These are phyloP conservation scores for Penicillium aurantiogriseum DNA, from an alignment of 2,329 filamentous ascomycete species.

Conservation along the genomic window DNA sequence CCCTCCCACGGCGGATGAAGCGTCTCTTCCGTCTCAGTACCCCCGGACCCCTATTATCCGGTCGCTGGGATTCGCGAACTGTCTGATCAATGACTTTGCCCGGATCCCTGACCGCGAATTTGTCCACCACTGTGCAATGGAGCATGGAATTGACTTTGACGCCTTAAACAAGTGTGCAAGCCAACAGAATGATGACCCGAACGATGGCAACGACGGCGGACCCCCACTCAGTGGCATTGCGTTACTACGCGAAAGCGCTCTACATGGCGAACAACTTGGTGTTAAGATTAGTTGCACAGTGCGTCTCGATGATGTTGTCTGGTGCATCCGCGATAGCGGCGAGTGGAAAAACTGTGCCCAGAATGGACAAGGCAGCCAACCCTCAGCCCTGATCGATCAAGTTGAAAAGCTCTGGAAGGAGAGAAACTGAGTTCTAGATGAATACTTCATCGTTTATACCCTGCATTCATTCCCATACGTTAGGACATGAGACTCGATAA, in stretches of 20 bases:
- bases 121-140: conserved; percentile 81
- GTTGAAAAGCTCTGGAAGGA: conserved; percentile 67
- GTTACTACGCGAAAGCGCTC: conserved; percentile 46
- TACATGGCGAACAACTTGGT: conserved; percentile 58
- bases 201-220: conserved; percentile 55
- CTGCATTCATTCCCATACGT: background rate
- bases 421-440: conserved; percentile 16
- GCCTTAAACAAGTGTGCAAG: conserved; percentile 79
- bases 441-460: background rate
- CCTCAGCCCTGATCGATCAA: conserved; percentile 67
- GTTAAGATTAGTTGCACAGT: conserved; percentile 75
- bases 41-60: conserved; percentile 72
- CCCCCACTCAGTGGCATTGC: conserved; percentile 54
- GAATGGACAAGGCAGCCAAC: conserved; percentile 55
- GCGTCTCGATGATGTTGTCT: conserved; percentile 71
- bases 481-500: conserved; percentile 6
- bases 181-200: conserved; percentile 69
- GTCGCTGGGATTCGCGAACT: conserved; percentile 91
- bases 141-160: conserved; percentile 83
- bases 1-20: conserved; percentile 25
- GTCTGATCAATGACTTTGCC: conserved; percentile 71
- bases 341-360: conserved; percentile 75
- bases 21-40: conserved; percentile 48
- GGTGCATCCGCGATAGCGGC: conserved; percentile 79
- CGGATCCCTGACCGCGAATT: conserved; percentile 76